Conservation (phyloP, 352 stramenopile genomes). For the Pythium rishiriense region DNA sequence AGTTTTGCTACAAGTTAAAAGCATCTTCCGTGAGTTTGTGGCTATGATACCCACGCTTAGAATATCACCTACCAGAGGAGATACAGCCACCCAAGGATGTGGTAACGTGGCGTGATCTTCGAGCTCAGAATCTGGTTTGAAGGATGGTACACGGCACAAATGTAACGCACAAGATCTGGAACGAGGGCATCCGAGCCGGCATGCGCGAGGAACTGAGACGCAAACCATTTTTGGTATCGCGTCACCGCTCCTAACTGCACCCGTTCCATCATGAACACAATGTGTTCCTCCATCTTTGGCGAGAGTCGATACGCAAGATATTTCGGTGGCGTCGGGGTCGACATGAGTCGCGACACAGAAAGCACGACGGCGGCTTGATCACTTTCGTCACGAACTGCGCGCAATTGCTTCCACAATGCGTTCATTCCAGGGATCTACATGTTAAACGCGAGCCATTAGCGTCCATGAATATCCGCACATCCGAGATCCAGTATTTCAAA, state of each 20-base stretch:
- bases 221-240: conserved; percentile 88
- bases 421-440: conserved; percentile 78
- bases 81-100: conserved; percentile 87
- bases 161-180: conserved; percentile 80
- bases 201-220: conserved; percentile 72
- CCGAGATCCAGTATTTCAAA: not conserved
- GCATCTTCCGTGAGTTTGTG: not conserved
- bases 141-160: conserved; percentile 82
- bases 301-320: conserved; percentile 81
- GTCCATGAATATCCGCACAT: not conserved
- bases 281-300: conserved; percentile 84
- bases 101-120: conserved; percentile 85
- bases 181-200: conserved; percentile 71
- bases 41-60: not conserved
- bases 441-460: not conserved
- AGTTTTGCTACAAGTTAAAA: conserved; percentile 53
- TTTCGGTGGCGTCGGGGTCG: conserved; percentile 64
- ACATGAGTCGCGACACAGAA: conserved; percentile 76
- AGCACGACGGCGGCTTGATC: conserved; percentile 56
- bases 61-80: conserved; percentile 62
- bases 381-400: conserved; percentile 59
- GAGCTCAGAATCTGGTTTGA: conserved; percentile 80
- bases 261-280: conserved; percentile 87
- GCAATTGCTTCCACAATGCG: conserved; percentile 76
- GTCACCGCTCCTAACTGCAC: conserved; percentile 76